Base-by-base conservation (phyloP, 495 filamentous ascomycete species). In the Penicillium paradoxum region DNA sequence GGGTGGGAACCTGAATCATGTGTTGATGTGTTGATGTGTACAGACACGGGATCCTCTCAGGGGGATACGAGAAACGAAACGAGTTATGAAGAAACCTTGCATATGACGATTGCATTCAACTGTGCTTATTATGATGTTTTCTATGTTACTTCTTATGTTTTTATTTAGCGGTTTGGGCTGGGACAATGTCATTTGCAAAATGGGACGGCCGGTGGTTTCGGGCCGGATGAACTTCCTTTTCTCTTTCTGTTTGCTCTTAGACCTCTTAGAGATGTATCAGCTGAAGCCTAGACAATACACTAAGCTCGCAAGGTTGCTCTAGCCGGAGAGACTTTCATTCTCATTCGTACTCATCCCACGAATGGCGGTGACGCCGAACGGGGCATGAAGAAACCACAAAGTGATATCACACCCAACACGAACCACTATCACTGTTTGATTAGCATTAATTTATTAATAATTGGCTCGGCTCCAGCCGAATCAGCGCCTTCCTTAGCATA, bases 331-430 rank as follows among this genome's bases (percentile, higher is more conserved):
- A 7, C 3, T 27, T 27, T 27, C 30, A n/a, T 33, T 39, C 39
- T 22, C 39, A 27, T 41, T 48, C 47, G 38, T 33, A 39, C 54
- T 60, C 49, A 57, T 54, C 45, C 47, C 43, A 25, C 27, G 24
- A 37, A 45, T 57, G 56, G 59, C 59, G 51, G 59, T 54, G 54
- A 56, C 58, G 58, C 56, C 55, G 36, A 58, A 41, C 42, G 56
- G 38, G 48, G 13, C 49, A 59, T 46, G 53, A 65, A 52, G 17
- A 33, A 37, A 64, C 46, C 58, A 59, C 19, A 22, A 24, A 24
- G 7, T 10, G 32, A 22, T 36, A 47, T 36, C 13, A 24, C 7
- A 44, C 30, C 44, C 22, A 27, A 56, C 19, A 8, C 15, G 40
- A 49, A 25, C 22, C 13, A 6, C 36, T 18, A 2, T 17, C 30